These are phyloP conservation scores for Auxenochlorella pyrenoidosa DNA, from an alignment of 139 green algal species.

Conservation along the genomic window DNA sequence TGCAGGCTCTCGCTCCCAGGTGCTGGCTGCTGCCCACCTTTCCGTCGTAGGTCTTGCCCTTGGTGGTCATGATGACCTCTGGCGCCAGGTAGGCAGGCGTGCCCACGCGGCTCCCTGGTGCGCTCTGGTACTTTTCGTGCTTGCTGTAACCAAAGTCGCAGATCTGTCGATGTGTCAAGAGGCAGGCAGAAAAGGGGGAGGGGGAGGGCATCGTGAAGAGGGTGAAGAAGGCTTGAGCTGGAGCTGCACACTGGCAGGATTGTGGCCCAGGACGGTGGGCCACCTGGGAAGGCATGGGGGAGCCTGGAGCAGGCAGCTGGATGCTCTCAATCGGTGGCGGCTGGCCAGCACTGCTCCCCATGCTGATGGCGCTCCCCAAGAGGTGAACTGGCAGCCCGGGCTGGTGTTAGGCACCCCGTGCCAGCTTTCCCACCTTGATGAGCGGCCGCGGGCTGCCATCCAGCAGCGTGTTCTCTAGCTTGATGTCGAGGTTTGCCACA, in stretches of 20 bases:
- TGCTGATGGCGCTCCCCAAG: background rate
- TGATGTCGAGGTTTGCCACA: conserved; percentile 93
- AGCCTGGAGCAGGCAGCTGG: background rate
- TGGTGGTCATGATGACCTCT: conserved; percentile 92
- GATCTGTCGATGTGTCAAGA: conserved; percentile 47
- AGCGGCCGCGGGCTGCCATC: conserved; percentile 83
- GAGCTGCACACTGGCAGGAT: too few relatives aligned
- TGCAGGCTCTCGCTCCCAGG: too few relatives aligned
- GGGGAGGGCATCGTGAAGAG: background rate
- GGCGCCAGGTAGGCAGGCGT: conserved; percentile 98
- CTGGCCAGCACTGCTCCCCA: too few relatives aligned
- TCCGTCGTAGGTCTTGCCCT: conserved; percentile 89
- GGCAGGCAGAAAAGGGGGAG: background rate
- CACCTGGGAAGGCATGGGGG: too few relatives aligned
- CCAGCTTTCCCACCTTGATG: conserved; percentile 97
- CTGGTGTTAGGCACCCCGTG: background rate
- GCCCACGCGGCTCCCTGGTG: conserved; percentile 88
- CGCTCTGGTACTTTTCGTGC: conserved; percentile 87
- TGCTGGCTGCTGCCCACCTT: conserved; percentile 59
- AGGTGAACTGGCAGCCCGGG: background rate
- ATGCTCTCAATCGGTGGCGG: too few relatives aligned
- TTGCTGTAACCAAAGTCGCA: conserved; percentile 79
- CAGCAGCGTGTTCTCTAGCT: conserved; percentile 98
- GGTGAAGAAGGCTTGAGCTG: too few relatives aligned
- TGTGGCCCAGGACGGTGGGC: too few relatives aligned